Evolutionary conservation across 805 yeast genomes (phyloP), one percentile per base, ranked within the genome.

Genomic region (Wickerhamomyces alni): DNA sequence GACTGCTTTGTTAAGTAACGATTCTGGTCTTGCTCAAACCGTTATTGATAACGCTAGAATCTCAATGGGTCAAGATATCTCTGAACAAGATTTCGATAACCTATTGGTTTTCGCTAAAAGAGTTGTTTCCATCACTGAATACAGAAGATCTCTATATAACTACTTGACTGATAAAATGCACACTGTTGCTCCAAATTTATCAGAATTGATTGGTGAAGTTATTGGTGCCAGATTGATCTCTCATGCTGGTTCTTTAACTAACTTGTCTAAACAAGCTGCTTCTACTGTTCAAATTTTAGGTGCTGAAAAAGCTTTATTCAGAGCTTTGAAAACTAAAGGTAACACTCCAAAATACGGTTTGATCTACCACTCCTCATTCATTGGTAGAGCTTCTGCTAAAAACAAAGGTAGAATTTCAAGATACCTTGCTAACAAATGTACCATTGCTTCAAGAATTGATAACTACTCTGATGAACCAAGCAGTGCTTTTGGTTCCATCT

Each of bases 361-460:
- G 62, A 76, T 93, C 55, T 93, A 93, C 73, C 98, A 93, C 63
- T 95, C 98, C 40, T 83, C 96, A 19, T 75, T 93, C 51, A 94
- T 93, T 51, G 99, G 99, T 51, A 96, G 89, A 66, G 99, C 99
- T 44, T 73, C 88, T 47, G 82, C 94, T 51, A 93, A 93, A 74
- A 93, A 93, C 75, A 93, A 93, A 80, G 99, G 99, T 68, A 84
- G 98, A 77, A 93, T 93, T 54, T 91, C 99, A 36, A 84, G 99
- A 72, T 93, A 89, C 70, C 74, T 93, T 68, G 99, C 99, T 51
- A 93, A 93, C 83, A 93, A 93, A 71, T 91, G 98, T 78, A 84
- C 99, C 31, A 91, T 93, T 70, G 99, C 99, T 44, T 87, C 96
- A 38, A 87, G 99, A 77, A 91, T 93, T 58, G 99, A 93, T 70